A percentile compares a stretch with the other conserved stretches of the same genome.
phyloP scores from a whole-genome alignment of 306 rosid species.

The Corylus avellana region DNA sequence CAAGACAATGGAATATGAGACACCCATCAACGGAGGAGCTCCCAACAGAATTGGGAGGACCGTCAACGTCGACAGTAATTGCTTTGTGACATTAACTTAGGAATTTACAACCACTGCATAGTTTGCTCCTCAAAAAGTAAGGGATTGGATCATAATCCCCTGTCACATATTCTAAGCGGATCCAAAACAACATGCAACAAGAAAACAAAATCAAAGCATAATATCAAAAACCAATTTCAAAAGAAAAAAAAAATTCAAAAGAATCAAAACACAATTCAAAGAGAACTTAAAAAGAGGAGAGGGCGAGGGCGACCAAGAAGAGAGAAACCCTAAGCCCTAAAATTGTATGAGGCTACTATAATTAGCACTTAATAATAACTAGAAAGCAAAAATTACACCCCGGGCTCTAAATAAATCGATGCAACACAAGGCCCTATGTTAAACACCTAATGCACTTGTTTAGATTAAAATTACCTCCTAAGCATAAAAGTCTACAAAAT shows the following conservation, averaged over 20 bases:
- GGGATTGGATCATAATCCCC: constrained; percentile 50
- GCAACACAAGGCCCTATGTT: no score
- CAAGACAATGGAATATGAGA: constrained; percentile 75
- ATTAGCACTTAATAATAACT: no score
- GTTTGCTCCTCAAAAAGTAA: constrained; percentile 45
- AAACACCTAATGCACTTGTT: no score
- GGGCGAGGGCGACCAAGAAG: not conserved
- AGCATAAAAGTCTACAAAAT: no score
- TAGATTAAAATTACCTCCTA: no score
- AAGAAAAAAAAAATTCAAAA: no score
- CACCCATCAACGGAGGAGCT: constrained; percentile 43
- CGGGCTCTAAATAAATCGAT: no score
- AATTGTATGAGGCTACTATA: no score
- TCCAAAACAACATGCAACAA: not conserved
- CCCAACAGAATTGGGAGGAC: constrained; percentile 25
- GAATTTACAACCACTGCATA: constrained; percentile 47
- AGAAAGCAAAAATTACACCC: no score
- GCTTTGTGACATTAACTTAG: constrained; percentile 52
- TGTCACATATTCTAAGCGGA: constrained; percentile 26
- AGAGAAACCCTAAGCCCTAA: not conserved
- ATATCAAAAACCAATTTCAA: not conserved
- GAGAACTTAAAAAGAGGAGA: no score
- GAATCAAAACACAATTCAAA: not conserved
- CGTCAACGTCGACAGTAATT: constrained; percentile 36
- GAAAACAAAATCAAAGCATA: no score